These are phyloP conservation scores for Colletotrichum trifolii DNA, from an alignment of 2,329 filamentous ascomycete species.

Conservation along the genomic window DNA sequence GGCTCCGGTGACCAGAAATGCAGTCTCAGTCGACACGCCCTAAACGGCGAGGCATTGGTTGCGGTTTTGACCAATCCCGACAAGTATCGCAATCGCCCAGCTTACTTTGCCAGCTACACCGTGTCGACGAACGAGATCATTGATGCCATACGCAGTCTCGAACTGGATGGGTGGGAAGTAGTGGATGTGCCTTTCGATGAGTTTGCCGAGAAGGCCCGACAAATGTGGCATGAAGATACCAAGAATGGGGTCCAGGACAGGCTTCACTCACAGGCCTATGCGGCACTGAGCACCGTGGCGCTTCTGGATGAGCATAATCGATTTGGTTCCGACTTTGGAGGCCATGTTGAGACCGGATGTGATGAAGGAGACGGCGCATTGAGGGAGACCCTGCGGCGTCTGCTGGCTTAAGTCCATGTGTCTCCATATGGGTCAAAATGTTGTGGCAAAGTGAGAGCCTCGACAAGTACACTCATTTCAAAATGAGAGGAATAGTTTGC, in stretches of 20 bases:
- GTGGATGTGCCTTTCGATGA: conserved; percentile 5
- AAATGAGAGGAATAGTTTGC: too few species aligned
- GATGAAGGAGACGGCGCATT: conserved; percentile 5
- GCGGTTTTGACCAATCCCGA: conserved; percentile 18
- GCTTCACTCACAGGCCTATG: conserved; percentile 30
- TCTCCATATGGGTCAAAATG: too few species aligned
- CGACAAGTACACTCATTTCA: too few species aligned
- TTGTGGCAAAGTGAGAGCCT: too few species aligned
- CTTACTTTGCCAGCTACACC: conserved; percentile 28
- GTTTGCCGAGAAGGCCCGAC: background rate
- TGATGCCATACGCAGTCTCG: background rate
- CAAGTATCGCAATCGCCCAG: conserved; percentile 9
- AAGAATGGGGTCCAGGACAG: conserved; percentile 15
- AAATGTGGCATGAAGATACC: conserved; percentile 28
- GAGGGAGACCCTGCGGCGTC: background rate
- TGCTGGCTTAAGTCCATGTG: background rate
- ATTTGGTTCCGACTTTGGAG: conserved; percentile 32
- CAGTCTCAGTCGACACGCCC: conserved; percentile 23
- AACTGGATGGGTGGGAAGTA: background rate
- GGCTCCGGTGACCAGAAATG: conserved; percentile 26
- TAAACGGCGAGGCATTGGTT: conserved; percentile 29
- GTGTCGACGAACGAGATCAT: conserved; percentile 31
- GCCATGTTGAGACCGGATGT: conserved; percentile 28
- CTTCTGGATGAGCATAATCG: conserved; percentile 34
- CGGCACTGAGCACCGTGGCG: conserved; percentile 28